These are phyloP conservation scores for Volvox africanus DNA, from an alignment of 139 green algal genomes.

Conservation along the genomic window DNA sequence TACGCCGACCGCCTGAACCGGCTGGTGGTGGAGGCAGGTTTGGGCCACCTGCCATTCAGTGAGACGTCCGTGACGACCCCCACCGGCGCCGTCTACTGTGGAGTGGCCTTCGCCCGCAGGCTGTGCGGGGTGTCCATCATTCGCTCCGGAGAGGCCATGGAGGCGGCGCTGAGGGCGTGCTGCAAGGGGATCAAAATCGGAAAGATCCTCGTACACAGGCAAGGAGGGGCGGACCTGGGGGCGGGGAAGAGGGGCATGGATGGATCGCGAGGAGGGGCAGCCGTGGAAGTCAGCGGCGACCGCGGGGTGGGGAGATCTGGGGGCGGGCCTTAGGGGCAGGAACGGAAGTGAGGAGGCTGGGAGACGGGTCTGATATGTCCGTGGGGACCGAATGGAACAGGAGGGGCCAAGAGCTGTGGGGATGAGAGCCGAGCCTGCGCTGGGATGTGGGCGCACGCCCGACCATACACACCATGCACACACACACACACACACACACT, in stretches of 20 bases:
- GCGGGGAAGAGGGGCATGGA: background rate
- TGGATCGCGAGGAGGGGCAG: background rate
- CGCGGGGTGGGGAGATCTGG: background rate
- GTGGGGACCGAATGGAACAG: too few species aligned
- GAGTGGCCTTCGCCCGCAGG: slow-evolving; percentile 91
- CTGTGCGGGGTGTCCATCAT: slow-evolving; percentile 97
- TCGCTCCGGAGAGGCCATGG: slow-evolving; percentile 91
- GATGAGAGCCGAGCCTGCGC: too few species aligned
- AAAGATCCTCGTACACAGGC: slow-evolving; percentile 91
- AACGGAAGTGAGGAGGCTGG: too few species aligned
- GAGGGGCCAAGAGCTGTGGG: too few species aligned
- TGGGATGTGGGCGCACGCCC: too few species aligned
- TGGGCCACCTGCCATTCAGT: slow-evolving; percentile 93
- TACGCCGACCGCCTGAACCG: slow-evolving; percentile 91
- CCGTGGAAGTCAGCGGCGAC: background rate
- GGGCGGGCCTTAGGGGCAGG: too few species aligned
- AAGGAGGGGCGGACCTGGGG: background rate
- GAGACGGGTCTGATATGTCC: too few species aligned
- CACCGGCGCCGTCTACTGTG: slow-evolving; percentile 81
- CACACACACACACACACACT: too few species aligned
- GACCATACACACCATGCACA: too few species aligned
- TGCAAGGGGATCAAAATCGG: slow-evolving; percentile 98
- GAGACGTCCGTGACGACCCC: slow-evolving; percentile 88
- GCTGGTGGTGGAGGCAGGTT: slow-evolving; percentile 83
- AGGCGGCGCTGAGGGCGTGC: slow-evolving; percentile 95